Base-by-base conservation (phyloP, 441 rosid genomes). In the Corymbia citriodora region DNA sequence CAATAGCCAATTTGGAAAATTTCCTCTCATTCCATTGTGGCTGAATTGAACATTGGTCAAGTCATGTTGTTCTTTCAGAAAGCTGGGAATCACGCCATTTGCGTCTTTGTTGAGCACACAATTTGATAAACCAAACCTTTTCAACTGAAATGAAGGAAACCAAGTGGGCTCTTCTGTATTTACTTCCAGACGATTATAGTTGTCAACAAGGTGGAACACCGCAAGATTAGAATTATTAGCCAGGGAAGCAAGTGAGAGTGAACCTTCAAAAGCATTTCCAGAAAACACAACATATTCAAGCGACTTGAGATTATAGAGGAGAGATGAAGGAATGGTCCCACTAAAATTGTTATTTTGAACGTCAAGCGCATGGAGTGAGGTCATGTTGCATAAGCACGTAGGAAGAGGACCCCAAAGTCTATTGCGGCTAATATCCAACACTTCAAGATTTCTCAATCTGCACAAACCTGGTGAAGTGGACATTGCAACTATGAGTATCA, bases 31-130 rank as follows among this genome's bases (percentile, higher is more conserved):
- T 74, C 50, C 83, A 40, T 6, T 5, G 16, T 21, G 29, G 5
- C 5, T 74, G 5, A 74, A 1, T 11, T 21, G 29, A 74, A 74
- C 9, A 21, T 2, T 10, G 2, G 0, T 0, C 83, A 74, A 36
- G 15, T 40, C 50, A 36, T 74, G 83, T 2, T 74, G 83, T 40
- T 21, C 50, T 74, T 74, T 74, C 29, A 74, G 5, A 40, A 74
- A 74, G 23, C 79, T 1, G 12, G 3, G 79, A 68, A 68, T 68
- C 40, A 68, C 3, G 2, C 79, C 45, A 31, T 68, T 31, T 16
- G 12, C 7, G 2, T 68, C 23, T 68, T 68, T 68, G 45, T 68
- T 68, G 79, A 68, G 74, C 10, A 68, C 9, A 13, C 74, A 68
- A 0, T n/a, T 68, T 15, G 74, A 68, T 31, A 68, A 68, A 31